Conservation (phyloP, 805 yeast species). For the Starmerella apis region DNA sequence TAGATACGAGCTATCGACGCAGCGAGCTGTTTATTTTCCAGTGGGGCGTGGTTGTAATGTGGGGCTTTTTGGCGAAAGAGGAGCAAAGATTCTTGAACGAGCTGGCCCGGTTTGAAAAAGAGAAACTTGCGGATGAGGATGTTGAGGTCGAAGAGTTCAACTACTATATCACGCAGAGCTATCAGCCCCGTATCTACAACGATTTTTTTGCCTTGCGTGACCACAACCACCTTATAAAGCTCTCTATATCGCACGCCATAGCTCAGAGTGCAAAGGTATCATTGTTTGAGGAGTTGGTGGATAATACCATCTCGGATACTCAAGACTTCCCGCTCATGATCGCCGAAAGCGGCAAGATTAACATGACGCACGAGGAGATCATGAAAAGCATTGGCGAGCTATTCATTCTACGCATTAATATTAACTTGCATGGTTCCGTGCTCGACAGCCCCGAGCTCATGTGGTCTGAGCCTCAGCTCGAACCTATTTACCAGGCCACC, state of each 20-base stretch:
- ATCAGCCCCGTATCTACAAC: conserved; percentile 92
- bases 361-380: conserved; percentile 85
- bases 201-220: conserved; percentile 90
- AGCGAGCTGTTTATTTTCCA: conserved; percentile 84
- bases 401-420: conserved; percentile 54
- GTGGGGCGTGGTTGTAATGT: conserved; percentile 92
- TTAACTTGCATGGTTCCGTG: conserved; percentile 44
- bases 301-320: conserved; percentile 93
- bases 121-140: conserved; percentile 82
- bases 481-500: conserved; percentile 94
- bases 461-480: conserved; percentile 98
- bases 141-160: conserved; percentile 91
- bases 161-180: conserved; percentile 83
- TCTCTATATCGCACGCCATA: conserved; percentile 88
- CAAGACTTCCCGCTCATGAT: conserved; percentile 95
- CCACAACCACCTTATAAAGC: conserved; percentile 77
- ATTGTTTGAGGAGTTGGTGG: conserved; percentile 87
- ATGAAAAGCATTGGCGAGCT: conserved; percentile 97
- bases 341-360: conserved; percentile 88
- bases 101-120: conserved; percentile 78
- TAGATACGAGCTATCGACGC: conserved; percentile 80
- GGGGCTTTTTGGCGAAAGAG: conserved; percentile 87
- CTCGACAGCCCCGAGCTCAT: conserved; percentile 93
- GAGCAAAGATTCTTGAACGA: conserved; percentile 73
- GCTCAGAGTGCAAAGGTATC: conserved; percentile 95